phyloP scores from a whole-genome alignment of 371 early-diverging fungal species.

The Actinomortierella wolfii region DNA sequence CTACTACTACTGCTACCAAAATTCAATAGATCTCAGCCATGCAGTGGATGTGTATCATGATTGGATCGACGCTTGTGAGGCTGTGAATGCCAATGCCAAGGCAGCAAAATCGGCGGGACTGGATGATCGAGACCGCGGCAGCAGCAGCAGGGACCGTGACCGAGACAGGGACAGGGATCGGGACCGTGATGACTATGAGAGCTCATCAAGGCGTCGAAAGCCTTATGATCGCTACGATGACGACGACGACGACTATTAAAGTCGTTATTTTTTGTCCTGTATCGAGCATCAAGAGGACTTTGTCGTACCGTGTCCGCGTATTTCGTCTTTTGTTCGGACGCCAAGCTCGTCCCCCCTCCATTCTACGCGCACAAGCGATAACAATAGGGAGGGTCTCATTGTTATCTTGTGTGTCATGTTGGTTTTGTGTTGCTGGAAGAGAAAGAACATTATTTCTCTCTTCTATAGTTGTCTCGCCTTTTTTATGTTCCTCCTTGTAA shows the following conservation, averaged over 20 bases:
- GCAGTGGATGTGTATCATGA: conserved; percentile 85
- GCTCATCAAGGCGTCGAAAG: conserved; percentile 1
- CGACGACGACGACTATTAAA: conserved; percentile 28
- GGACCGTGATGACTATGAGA: conserved; percentile 15
- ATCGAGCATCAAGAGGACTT: no score
- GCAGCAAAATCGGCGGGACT: conserved; percentile 30
- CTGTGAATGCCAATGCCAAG: conserved; percentile 51
- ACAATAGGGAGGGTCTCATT: no score
- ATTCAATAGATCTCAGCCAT: conserved; percentile 67
- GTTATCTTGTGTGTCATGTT: no score
- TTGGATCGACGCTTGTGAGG: conserved; percentile 87
- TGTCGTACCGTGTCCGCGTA: no score
- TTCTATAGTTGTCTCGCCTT: neutral
- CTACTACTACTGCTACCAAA: no score
- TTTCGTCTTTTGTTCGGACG: no score
- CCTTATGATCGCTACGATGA: conserved; percentile 11
- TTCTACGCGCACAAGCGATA: no score
- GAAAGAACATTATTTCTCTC: no score
- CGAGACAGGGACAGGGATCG: conserved; percentile 16
- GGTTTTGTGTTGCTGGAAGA: no score
- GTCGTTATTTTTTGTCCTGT: neutral
- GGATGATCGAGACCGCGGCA: conserved; percentile 42
- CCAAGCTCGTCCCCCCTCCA: no score
- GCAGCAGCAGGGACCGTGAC: conserved; percentile 41
- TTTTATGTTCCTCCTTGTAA: neutral